These are phyloP conservation scores for Russula earlei DNA, from an alignment of 768 basidiomycete species.

Conservation along the genomic window DNA sequence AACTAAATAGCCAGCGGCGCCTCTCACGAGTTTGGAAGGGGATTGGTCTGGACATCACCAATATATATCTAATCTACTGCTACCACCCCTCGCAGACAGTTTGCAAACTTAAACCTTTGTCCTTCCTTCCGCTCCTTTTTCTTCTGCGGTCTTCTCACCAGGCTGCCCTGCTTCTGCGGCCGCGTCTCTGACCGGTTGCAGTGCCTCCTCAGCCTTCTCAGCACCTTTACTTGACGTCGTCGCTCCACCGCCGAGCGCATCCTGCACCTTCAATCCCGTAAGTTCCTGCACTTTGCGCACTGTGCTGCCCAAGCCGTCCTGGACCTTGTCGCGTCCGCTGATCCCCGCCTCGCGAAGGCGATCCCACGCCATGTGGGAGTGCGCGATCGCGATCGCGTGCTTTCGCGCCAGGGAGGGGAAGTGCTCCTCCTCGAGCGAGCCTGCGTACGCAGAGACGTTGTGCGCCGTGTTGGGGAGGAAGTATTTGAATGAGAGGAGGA, in stretches of 20 bases:
- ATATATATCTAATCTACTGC: constrained; percentile 12
- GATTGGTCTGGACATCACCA: constrained; percentile 2
- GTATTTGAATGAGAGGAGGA: constrained; percentile 60
- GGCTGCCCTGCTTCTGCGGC: neutral
- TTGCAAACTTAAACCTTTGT: neutral
- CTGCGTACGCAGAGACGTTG: constrained; percentile 59
- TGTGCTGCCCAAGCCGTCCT: constrained; percentile 35
- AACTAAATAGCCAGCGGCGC: neutral
- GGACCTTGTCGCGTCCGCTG: constrained; percentile 37
- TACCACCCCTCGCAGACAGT: neutral
- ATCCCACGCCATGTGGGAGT: constrained; percentile 50
- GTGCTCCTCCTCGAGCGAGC: constrained; percentile 60
- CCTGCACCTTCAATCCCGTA: constrained; percentile 53
- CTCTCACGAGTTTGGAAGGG: neutral
- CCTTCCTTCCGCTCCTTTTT: neutral
- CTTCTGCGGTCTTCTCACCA: neutral
- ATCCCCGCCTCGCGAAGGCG: constrained; percentile 43
- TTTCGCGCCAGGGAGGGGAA: constrained; percentile 59
- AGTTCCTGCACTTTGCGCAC: constrained; percentile 51
- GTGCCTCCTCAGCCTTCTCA: constrained; percentile 16
- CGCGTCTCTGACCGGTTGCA: neutral
- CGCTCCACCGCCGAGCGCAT: constrained; percentile 9
- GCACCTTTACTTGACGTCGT: constrained; percentile 6
- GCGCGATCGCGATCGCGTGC: constrained; percentile 55
- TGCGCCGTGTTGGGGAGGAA: constrained; percentile 79